These are phyloP conservation scores for Neurospora pannonica DNA, from an alignment of 495 filamentous ascomycete species.

Conservation along the genomic window DNA sequence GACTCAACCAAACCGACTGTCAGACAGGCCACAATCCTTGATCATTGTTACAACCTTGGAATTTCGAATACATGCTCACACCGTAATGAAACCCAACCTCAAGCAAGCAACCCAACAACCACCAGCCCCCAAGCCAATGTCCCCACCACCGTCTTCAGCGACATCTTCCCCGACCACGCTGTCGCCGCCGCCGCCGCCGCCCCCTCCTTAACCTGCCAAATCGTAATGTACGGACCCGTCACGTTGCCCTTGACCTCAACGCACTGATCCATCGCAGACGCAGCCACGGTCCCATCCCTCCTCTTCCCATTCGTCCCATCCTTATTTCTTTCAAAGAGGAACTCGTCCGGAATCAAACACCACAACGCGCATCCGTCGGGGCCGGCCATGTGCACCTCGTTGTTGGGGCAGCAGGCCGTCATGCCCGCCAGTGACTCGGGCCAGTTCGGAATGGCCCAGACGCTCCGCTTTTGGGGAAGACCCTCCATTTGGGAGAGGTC, in stretches of 20 bases:
- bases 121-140: neutral
- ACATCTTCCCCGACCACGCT: neutral
- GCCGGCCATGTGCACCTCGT: neutral
- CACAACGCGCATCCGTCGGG: neutral
- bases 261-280: neutral
- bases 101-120: neutral
- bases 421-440: neutral
- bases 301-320: neutral
- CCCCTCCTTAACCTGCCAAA: neutral
- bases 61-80: too few relatives aligned
- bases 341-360: neutral
- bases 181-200: neutral
- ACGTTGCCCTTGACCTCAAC: neutral
- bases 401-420: neutral
- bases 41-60: too few relatives aligned
- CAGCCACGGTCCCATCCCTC: neutral
- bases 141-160: neutral
- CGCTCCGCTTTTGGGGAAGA: neutral
- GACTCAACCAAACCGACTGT: too few relatives aligned
- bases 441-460: neutral
- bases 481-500: neutral
- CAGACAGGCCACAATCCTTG: too few relatives aligned
- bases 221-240: neutral
- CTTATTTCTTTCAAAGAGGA: neutral
- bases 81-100: neutral